phyloP scores from a whole-genome alignment of 2,329 filamentous ascomycete species.

The Aureobasidium sp. region DNA sequence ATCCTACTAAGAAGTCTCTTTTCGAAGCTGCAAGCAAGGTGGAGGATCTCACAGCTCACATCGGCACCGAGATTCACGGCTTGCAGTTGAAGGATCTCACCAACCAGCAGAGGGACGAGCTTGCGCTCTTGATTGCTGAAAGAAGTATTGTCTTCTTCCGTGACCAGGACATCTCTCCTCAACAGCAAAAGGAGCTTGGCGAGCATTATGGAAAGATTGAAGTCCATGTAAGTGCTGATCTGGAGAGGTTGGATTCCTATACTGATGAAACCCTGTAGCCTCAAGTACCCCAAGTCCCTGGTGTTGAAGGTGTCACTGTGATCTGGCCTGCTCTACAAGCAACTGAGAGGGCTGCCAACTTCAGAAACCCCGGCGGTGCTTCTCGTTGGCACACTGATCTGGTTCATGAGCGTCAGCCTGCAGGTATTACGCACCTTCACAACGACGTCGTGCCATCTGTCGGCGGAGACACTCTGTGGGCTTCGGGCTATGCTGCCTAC shows the following conservation, averaged over 20 bases:
- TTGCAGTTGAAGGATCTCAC: slow-evolving; percentile 56
- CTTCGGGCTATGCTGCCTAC: slow-evolving; percentile 61
- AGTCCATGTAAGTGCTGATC: slow-evolving; percentile 40
- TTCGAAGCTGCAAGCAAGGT: slow-evolving; percentile 55
- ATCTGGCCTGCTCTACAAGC: slow-evolving; percentile 64
- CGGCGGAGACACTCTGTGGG: slow-evolving; percentile 67
- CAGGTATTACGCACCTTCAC: slow-evolving; percentile 39
- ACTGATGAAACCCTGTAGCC: slow-evolving; percentile 30
- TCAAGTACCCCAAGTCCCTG: slow-evolving; percentile 63
- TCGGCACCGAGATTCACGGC: slow-evolving; percentile 57
- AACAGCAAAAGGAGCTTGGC: slow-evolving; percentile 55
- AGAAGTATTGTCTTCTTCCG: slow-evolving; percentile 59
- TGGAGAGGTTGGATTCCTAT: too few relatives aligned
- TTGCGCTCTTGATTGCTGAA: slow-evolving; percentile 55
- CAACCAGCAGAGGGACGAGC: slow-evolving; percentile 51
- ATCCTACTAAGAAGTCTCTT: slow-evolving; percentile 46
- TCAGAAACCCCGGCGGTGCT: slow-evolving; percentile 59
- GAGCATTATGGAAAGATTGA: slow-evolving; percentile 59
- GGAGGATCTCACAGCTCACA: slow-evolving; percentile 52
- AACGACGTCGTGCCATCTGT: slow-evolving; percentile 44
- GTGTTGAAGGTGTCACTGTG: slow-evolving; percentile 51
- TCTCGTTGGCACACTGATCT: slow-evolving; percentile 64
- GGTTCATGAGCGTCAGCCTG: slow-evolving; percentile 62
- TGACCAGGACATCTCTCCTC: slow-evolving; percentile 52
- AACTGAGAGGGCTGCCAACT: slow-evolving; percentile 52